Conservation (phyloP, 352 stramenopile genomes). For the Globisporangium camurandrum region DNA sequence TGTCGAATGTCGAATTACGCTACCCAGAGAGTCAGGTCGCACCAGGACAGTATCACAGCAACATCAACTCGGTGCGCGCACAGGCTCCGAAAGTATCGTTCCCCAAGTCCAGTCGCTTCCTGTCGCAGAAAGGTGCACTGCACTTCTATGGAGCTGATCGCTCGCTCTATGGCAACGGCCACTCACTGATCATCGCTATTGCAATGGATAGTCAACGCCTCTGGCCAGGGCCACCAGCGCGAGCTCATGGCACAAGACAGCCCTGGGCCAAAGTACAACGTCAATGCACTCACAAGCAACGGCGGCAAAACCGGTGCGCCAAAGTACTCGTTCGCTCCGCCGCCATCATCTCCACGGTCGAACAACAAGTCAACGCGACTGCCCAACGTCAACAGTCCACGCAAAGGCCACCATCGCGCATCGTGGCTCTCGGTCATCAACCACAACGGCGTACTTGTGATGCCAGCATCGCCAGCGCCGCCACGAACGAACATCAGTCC, state of each 20-base stretch:
- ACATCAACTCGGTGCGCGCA: constrained; percentile 50
- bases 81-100: constrained; percentile 67
- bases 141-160: too few relatives aligned
- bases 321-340: constrained; percentile 59
- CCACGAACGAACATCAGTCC: constrained; percentile 9
- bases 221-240: constrained; percentile 47
- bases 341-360: too few relatives aligned
- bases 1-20: neutral
- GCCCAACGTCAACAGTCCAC: constrained; percentile 43
- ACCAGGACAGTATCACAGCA: constrained; percentile 64
- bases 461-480: constrained; percentile 36
- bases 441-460: constrained; percentile 71
- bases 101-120: constrained; percentile 68
- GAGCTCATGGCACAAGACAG: constrained; percentile 71
- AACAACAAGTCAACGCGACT: constrained; percentile 44
- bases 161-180: neutral
- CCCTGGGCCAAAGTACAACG: constrained; percentile 81
- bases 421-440: constrained; percentile 82
- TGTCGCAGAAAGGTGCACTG: constrained; percentile 67
- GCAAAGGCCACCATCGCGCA: constrained; percentile 53
- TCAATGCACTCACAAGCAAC: constrained; percentile 43
- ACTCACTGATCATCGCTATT: neutral
- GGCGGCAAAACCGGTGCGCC: constrained; percentile 41
- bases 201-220: constrained; percentile 50
- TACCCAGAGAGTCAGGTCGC: constrained; percentile 44